Conservation (phyloP, 768 basidiomycete genomes). For the Hydnum rufescens region DNA sequence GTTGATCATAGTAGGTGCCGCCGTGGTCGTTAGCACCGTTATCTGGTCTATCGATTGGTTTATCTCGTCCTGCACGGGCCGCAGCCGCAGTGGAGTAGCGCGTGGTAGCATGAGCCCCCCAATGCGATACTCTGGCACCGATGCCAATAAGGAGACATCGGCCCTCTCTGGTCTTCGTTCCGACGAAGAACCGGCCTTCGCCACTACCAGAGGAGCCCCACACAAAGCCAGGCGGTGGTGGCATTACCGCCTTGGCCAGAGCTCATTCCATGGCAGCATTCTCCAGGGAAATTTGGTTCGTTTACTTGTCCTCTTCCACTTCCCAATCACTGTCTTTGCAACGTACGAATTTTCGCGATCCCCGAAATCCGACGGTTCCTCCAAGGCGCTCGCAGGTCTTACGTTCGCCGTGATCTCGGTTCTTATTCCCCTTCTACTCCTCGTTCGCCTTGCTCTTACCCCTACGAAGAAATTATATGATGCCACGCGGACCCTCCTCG, state of each 20-base stretch:
- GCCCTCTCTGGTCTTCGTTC: conserved; percentile 2
- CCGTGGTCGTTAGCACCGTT: conserved; percentile 46
- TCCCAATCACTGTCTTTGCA: conserved; percentile 84
- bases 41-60: conserved; percentile 55
- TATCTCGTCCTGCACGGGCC: conserved; percentile 21
- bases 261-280: conserved; percentile 63
- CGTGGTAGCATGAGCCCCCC: conserved; percentile 5
- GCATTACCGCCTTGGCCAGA: conserved; percentile 27
- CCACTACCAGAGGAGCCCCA: conserved; percentile 10
- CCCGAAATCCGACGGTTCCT: conserved; percentile 28
- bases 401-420: conserved; percentile 68
- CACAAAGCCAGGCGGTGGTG: conserved; percentile 7
- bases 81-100: conserved; percentile 35
- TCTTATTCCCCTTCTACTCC: conserved; percentile 48
- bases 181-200: conserved; percentile 19
- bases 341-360: conserved; percentile 64
- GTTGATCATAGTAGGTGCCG: conserved; percentile 52
- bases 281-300: conserved; percentile 84
- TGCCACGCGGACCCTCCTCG: conserved; percentile 78
- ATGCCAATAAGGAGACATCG: conserved; percentile 25
- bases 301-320: conserved; percentile 78
- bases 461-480: conserved; percentile 85
- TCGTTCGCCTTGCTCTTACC: conserved; percentile 60
- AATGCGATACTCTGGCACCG: conserved; percentile 9
- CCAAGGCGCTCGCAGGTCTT: conserved; percentile 55